These are phyloP conservation scores for Dalechampia spathulata DNA, from an alignment of 441 rosid genomes.

Conservation along the genomic window DNA sequence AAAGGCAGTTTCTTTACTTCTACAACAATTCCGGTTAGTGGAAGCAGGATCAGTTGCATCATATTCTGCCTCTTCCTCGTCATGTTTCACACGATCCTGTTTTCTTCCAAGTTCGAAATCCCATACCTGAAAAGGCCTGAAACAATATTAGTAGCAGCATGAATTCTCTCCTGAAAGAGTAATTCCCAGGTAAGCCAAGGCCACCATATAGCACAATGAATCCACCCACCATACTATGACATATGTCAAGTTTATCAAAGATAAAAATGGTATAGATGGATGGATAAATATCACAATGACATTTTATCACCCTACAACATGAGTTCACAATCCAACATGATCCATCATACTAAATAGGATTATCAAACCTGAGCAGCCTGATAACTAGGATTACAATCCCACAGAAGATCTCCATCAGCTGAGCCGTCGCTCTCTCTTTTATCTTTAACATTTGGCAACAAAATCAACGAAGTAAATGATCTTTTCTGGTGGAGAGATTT, in stretches of 20 bases:
- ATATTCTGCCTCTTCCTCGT: constrained; percentile 12
- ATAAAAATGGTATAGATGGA: no score
- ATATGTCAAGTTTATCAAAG: no score
- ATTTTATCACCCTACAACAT: no score
- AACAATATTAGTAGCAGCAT: not conserved
- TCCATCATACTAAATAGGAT: not conserved
- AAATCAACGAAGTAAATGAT: constrained; percentile 18
- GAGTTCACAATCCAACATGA: not conserved
- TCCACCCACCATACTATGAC: no score
- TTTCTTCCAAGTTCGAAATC: constrained; percentile 27
- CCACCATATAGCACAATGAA: no score
- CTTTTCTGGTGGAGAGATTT: constrained; percentile 16
- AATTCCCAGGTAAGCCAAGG: no score
- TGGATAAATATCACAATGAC: no score
- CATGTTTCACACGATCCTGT: constrained; percentile 18
- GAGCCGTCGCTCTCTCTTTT: constrained; percentile 9
- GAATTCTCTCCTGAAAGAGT: not conserved
- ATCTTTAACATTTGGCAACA: constrained; percentile 4
- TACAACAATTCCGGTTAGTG: constrained; percentile 11
- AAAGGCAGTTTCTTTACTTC: constrained; percentile 12
- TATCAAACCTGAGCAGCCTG: constrained; percentile 26
- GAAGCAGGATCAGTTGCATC: constrained; percentile 11
- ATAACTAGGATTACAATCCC: constrained; percentile 22
- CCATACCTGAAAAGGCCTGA: constrained; percentile 25
- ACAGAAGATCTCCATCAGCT: constrained; percentile 22